Percentiles rank a stretch among this genome's conserved stretches.
Evolutionary conservation across 1,284 basidiomycete species (phyloP).

Genomic region (Marasmius tenuissimus): DNA sequence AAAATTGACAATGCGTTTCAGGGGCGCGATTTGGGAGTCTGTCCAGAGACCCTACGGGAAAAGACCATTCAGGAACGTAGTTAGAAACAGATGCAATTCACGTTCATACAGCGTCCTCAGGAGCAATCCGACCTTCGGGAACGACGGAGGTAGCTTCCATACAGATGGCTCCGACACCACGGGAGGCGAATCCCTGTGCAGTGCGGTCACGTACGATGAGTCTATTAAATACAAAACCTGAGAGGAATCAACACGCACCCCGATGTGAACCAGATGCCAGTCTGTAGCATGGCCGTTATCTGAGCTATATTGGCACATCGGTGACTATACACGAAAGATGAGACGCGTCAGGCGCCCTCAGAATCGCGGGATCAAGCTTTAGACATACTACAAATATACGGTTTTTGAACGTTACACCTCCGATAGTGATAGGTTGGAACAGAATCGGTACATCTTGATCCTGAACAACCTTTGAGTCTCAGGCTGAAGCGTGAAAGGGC

Average conservation of each 20-base stretch:
- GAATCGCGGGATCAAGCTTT: constrained; percentile 8
- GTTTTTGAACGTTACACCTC: constrained; percentile 70
- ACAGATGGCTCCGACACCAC: constrained; percentile 63
- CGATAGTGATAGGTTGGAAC: constrained; percentile 69
- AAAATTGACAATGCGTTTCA: constrained; percentile 67
- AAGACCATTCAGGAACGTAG: constrained; percentile 5
- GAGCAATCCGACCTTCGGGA: constrained; percentile 77
- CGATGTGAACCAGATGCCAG: constrained; percentile 79
- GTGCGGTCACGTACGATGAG: background rate
- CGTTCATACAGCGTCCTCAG: constrained; percentile 53
- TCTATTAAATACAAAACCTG: background rate
- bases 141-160: constrained; percentile 73
- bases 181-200: constrained; percentile 51
- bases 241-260: constrained; percentile 35
- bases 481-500: background rate
- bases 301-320: constrained; percentile 80
- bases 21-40: constrained; percentile 65
- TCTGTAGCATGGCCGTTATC: constrained; percentile 73
- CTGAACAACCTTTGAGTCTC: constrained; percentile 24
- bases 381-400: constrained; percentile 55
- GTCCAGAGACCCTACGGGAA: constrained; percentile 62
- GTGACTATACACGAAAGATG: constrained; percentile 43
- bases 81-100: background rate
- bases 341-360: background rate
- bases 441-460: constrained; percentile 52